Base-by-base conservation (phyloP, 108 stramenopile genomes). In the Cyclotella cryptica region DNA sequence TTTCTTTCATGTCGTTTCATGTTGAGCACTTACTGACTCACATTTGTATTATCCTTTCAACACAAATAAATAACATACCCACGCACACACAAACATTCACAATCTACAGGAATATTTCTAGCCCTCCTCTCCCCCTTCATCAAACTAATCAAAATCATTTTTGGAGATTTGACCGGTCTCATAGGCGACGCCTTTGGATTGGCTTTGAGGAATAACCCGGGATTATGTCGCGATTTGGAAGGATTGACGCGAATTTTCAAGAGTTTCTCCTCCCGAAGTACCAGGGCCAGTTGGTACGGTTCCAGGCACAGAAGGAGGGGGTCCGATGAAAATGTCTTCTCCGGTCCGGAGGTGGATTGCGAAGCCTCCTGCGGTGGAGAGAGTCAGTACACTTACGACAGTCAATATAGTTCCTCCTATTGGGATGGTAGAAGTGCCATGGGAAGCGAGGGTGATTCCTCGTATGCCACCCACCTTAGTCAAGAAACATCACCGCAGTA, bases 91-190 rank as follows among this genome's bases (percentile, higher is more conserved):
- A n/a, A n/a, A n/a, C 35, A 10, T 24, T 47, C 46, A 4, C 35
- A 1, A 10, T 35, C 14, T 0, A 68, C 67, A 68, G 67, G 67
- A 53, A 66, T 71, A 26, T 79, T 79, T 47, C 78, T 79, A 0
- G 49, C 70, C 2, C 10, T 79, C 26, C 39, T 79, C 24, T 79
- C 78, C 19, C 78, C 78, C 27, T 30, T 79, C 26, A 27, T 72
- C 53, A 67, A 52, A 42, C 26, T 71, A 21, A 65, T 79, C 24
- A 54, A 71, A 57, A 15, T 64, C 8, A 79, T 79, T 43, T 69
- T 71, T 22, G 70, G 78, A 30, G 78, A 79, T 42, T 53, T 79
- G 1, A 61, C 47, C 1, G 78, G 70, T 17, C 44, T 79, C 10
- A 46, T 79, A 7, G 78, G 70, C 9, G 78, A 79, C 26, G 67